Conservation (phyloP, 257 asterid genomes). For the Scutellaria galericulata region DNA sequence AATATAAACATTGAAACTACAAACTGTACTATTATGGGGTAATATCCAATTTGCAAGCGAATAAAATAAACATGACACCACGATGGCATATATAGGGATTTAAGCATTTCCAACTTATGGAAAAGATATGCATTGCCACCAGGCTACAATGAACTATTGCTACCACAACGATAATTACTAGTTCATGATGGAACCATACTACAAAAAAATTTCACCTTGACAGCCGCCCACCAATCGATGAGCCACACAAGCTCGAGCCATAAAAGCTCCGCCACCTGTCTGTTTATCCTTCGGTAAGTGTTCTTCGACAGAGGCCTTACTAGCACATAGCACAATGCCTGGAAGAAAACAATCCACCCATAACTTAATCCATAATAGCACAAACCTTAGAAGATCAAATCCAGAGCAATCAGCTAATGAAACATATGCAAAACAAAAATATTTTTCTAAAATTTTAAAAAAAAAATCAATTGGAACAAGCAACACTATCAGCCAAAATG, state of each 20-base stretch:
- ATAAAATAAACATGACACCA: slow-evolving; percentile 3
- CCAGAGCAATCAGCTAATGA: slow-evolving; percentile 18
- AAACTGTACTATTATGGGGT: slow-evolving; percentile 5
- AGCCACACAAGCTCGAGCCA: slow-evolving; percentile 99
- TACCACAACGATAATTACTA: neutral
- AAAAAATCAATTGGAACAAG: neutral
- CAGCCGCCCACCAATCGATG: slow-evolving; percentile 97
- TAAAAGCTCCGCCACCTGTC: slow-evolving; percentile 72
- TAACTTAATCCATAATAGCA: slow-evolving; percentile 29
- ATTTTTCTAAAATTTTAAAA: neutral
- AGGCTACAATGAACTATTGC: neutral
- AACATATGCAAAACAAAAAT: slow-evolving; percentile 3
- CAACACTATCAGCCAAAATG: slow-evolving; percentile 14
- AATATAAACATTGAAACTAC: slow-evolving; percentile 9
- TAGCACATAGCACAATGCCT: slow-evolving; percentile 74
- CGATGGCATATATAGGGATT: neutral
- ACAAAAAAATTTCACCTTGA: slow-evolving; percentile 59
- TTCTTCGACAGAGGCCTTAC: slow-evolving; percentile 83
- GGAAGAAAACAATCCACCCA: slow-evolving; percentile 18
- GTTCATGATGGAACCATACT: neutral
- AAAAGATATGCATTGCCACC: slow-evolving; percentile 6
- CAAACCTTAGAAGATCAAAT: slow-evolving; percentile 1
- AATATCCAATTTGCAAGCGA: slow-evolving; percentile 20
- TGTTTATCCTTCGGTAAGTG: slow-evolving; percentile 77
- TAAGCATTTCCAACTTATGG: neutral